Base-by-base conservation (phyloP, 2,329 filamentous ascomycete genomes). In the Penicillium sp. region DNA sequence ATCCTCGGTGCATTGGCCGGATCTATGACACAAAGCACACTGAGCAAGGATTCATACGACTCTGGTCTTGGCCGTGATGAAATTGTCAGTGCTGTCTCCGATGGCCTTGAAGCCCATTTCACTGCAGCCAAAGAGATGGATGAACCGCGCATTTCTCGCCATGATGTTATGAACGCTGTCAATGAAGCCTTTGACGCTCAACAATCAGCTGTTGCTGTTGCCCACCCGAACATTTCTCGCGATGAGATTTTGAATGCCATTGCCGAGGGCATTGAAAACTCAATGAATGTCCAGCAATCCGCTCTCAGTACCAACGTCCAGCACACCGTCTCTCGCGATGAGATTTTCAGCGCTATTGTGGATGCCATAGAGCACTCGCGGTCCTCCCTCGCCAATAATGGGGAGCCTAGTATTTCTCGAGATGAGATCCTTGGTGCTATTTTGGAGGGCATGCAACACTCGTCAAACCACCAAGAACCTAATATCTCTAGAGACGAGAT, bases 11-110 rank as follows among this genome's bases (percentile, higher is more conserved):
- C 70, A 38, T 61, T 72, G 8, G 65, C 67, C 35, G 62, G 66
- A 35, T 65, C 68, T 0, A 60, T 71, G 29, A 58, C 66, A 1
- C 70, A 68, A 54, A 72, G 64, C 46, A 63, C 66, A 48, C 60
- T 72, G 25, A 68, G 68, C 40, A 64, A 62, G 52, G 60, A 67
- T 21, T 66, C 67, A 10, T 58, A 69, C 7, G 67, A 70, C 46
- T 69, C 70, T 18, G 70, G 67, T 3, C 59, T 85, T 2, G 82
- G 79, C n/a, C 77, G 78, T 4, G 80, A 83, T 32, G 77, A 82
- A 42, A 76, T 87, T n/a, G 71, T 84, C 40, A 82, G 82, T 55
- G 82, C 84, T 2, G 79, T 88, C 42, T 82, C 79, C 56, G 79
- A 85, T 58, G 82, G 82, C 5, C 74, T 88, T 8, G 69, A 71